These are phyloP conservation scores for Trichopus zeylanicus DNA, from an alignment of 116 monocot genomes.

Conservation along the genomic window DNA sequence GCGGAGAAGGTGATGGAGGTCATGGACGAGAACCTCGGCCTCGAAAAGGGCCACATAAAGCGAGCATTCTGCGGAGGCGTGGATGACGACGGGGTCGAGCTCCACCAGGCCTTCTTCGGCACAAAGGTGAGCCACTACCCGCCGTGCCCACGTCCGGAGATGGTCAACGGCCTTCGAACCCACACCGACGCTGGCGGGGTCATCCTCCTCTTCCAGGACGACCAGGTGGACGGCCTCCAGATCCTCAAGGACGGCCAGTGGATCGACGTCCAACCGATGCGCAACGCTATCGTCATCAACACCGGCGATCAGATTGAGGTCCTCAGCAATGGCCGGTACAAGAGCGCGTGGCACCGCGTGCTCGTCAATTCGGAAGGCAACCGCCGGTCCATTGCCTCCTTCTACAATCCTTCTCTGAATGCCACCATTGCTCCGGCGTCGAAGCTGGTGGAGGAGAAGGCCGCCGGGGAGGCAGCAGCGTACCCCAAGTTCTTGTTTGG, in stretches of 20 bases:
- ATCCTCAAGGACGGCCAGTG: slow-evolving; percentile 20
- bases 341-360: no score
- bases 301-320: no score
- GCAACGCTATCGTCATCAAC: no score
- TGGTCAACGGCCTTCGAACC: slow-evolving; percentile 20
- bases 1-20: no score
- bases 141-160: slow-evolving; percentile 23
- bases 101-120: slow-evolving; percentile 19
- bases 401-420: no score
- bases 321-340: no score
- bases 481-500: slow-evolving; percentile 10
- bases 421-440: slow-evolving; percentile 22
- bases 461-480: neutral
- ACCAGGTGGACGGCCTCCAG: slow-evolving; percentile 24
- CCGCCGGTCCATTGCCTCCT: no score
- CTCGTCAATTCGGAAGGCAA: no score
- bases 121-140: slow-evolving; percentile 34
- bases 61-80: slow-evolving; percentile 8
- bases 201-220: slow-evolving; percentile 36
- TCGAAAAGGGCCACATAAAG: slow-evolving; percentile 15
- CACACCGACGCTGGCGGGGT: no score
- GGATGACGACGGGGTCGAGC: no score
- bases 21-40: slow-evolving; percentile 20
- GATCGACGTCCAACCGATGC: slow-evolving; percentile 26
- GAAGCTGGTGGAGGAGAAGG: no score